Evolutionary conservation across 2,329 filamentous ascomycete genomes (phyloP).

Genomic region (Pyrenophora tritici-repentis): DNA sequence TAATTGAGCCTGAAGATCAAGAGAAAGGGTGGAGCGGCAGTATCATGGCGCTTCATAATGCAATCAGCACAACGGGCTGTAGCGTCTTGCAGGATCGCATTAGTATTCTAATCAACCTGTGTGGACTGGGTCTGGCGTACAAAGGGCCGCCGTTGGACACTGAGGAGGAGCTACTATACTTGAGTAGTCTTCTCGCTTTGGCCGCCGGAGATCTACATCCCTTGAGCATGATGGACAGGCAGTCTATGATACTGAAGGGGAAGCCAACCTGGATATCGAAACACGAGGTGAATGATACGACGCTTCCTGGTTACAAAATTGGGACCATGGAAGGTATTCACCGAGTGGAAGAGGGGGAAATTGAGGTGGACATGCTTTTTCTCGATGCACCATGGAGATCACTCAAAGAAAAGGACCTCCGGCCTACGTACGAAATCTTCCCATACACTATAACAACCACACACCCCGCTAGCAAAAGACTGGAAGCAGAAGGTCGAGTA

Average conservation of each 20-base stretch:
- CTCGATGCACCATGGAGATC: conserved; percentile 4
- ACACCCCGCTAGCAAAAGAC: background rate
- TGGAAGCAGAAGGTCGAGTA: background rate
- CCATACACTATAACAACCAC: background rate
- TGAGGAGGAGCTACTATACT: conserved; percentile 9
- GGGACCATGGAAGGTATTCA: conserved; percentile 5
- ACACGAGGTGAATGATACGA: background rate
- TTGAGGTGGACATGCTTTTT: conserved; percentile 17
- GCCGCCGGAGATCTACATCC: conserved; percentile 14
- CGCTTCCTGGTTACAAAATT: conserved; percentile 10
- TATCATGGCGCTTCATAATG: conserved; percentile 15
- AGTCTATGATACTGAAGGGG: background rate
- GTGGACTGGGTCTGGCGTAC: conserved; percentile 18
- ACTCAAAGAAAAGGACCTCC: conserved; percentile 1
- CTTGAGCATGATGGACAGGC: conserved; percentile 7
- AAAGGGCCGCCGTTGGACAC: conserved; percentile 1
- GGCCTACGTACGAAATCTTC: background rate
- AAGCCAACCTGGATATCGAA: too few species aligned
- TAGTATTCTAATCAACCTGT: conserved; percentile 17
- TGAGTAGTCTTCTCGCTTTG: conserved; percentile 9
- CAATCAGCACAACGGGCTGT: conserved; percentile 6
- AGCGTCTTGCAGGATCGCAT: conserved; percentile 8
- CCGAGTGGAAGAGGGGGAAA: conserved; percentile 3
- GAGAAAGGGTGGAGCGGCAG: conserved; percentile 4
- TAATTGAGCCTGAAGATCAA: background rate